Base-by-base conservation (phyloP, 2,329 filamentous ascomycete genomes). In the Aspergillus sp. region DNA sequence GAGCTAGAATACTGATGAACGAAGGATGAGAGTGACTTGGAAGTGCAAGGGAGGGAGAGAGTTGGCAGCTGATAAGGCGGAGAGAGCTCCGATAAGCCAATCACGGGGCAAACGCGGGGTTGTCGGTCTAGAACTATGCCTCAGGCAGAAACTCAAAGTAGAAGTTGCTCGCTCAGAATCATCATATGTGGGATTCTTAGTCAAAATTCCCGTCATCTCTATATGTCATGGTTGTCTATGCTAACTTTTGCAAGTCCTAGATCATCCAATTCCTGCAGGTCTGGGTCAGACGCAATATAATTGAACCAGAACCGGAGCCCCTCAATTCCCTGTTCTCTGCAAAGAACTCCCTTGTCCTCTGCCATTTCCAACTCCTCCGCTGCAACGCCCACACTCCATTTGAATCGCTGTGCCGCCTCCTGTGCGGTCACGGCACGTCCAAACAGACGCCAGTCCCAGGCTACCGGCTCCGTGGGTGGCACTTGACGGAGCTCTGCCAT, bases 331-430 rank as follows among this genome's bases (percentile, higher is more conserved):
- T 96, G 93, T 74, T 99, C 95, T 51, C 95, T 88, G 74, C 94
- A 98, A 19, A 99, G 75, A 2, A 88, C 86, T 0, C 95, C 95
- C 58, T 85, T 87, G 74, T 98, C 94, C 75, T 99, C 95, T 0
- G 93, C 93, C 94, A 99, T 97, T 73, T 97, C 91, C 11, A 99
- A 82, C 78, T 99, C 95, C 74, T 98, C 95, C 61, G 90, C 90
- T 1, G 95, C 95, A 21, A 99, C 94, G 8, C 95, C 95, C 7
- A 99, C 89, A 73, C 95, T 98, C 95, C 95, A 99, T 5, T 93
- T 91, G 76, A 99, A 99, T 53, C 87, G 83, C 75, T 96, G 91
- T 0, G 95, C 95, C 0, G 88, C 86, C 71, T 98, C 93, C 71
- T 95, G 91, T 1, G 92, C 92, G 13, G 92, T 97, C 27, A 98